Evolutionary conservation across 176 grass and related monocot genomes (phyloP).

Genomic region (Phoenix dactylifera): DNA sequence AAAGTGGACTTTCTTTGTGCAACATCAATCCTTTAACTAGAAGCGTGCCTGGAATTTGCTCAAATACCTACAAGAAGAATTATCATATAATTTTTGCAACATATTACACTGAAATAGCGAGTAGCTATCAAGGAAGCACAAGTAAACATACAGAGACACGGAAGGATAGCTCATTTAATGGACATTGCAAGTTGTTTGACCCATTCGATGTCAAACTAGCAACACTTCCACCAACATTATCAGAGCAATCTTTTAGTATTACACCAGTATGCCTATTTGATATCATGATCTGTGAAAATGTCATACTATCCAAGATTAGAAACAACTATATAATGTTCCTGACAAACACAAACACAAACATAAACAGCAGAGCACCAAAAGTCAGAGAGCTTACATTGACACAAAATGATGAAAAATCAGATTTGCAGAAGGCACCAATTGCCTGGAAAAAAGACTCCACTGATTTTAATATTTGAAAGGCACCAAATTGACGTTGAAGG

Average conservation of each 20-base stretch:
- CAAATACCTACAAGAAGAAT: conserved; percentile 57
- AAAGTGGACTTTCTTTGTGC: conserved; percentile 46
- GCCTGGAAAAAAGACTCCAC: conserved; percentile 54
- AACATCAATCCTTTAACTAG: conserved; percentile 59
- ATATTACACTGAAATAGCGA: neutral
- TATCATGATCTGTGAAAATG: conserved; percentile 53
- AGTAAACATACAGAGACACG: conserved; percentile 42
- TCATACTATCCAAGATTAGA: neutral
- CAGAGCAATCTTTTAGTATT: conserved; percentile 16
- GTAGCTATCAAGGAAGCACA: neutral
- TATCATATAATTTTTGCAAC: conserved; percentile 3
- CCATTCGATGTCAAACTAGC: conserved; percentile 11
- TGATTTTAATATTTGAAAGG: conserved; percentile 83
- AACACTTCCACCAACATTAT: conserved; percentile 5
- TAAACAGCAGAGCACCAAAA: neutral
- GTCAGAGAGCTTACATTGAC: conserved; percentile 48
- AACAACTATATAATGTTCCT: neutral
- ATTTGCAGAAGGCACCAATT: conserved; percentile 55
- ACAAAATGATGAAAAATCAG: conserved; percentile 48
- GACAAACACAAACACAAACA: neutral
- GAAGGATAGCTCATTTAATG: conserved; percentile 33
- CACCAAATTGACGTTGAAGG: conserved; percentile 36
- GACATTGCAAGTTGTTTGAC: conserved; percentile 19
- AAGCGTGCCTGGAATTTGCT: conserved; percentile 79
- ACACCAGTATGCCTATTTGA: conserved; percentile 41